Evolutionary conservation across 164 flowering plant species (phyloP), one percentile per base, ranked within the genome.

Genomic region (Euptelea pleiosperma): DNA sequence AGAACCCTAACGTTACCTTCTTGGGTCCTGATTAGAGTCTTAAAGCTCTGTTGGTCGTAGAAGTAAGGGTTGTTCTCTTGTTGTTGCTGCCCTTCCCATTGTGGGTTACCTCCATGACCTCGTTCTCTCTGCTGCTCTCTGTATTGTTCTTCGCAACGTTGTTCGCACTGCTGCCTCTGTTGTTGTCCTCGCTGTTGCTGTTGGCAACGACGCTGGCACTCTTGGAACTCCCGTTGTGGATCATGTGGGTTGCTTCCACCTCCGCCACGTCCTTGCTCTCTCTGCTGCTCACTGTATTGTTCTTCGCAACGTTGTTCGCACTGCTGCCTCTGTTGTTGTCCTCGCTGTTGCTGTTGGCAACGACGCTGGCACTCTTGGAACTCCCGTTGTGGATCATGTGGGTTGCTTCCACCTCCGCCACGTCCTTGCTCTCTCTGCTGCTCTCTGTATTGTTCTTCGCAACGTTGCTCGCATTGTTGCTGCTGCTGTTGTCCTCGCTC

Each of bases 1-100:
- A 83, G 78, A 31, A 77, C 53, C 24, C 55, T 26, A 1, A 79
- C n/a, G 15, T 65, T 58, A 0, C 92, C 92, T 4, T 77, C 69
- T 49, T 77, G 60, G 0, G 73, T 63, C 55, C 61, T 37, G 7
- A 78, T 2, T 11, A 18, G 47, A 1, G 78, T 44, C 0, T 11
- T 34, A 36, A 73, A 81, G 39, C 75, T 75, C 4, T 69, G 29
- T 0, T 73, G 73, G 21, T 69, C 52, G 18, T 80, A 86, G 36
- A 77, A 73, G 49, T 75, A 86, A 8, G 89, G 89, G n/a, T 62
- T 71, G 0, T 51, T 9, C 18, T 60, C 33, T 22, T 60, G 46
- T 19, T 52, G 40, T 19, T 54, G 55, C 25, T 52, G 55, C 55
- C 14, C 44, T 22, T 54, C 57, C 4, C 24, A 16, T 35, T 34